Conservation (phyloP, 345 rosid genomes). For the Geranium rotundifolium region DNA sequence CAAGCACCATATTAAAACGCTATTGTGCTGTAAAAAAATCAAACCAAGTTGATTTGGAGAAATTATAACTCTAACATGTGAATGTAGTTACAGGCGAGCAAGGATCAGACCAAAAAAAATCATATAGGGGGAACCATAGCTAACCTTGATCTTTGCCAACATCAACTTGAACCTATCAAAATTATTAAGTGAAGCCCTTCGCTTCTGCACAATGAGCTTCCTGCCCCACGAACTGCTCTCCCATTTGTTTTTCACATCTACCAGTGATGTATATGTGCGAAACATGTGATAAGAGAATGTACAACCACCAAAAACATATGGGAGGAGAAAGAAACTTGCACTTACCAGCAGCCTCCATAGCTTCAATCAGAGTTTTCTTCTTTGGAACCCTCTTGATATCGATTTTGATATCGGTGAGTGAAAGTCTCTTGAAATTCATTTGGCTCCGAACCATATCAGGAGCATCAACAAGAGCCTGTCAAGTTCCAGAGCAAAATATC, state of each 20-base stretch:
- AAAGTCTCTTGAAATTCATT: constrained; percentile 87
- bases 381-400: constrained; percentile 66
- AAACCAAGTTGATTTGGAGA: too few species aligned
- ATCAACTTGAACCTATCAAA: constrained; percentile 80
- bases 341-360: constrained; percentile 93
- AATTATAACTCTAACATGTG: too few species aligned
- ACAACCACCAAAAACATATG: background rate
- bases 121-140: background rate
- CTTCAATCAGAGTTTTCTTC: constrained; percentile 77
- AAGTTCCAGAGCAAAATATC: background rate
- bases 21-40: too few species aligned
- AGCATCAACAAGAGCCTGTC: constrained; percentile 87
- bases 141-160: constrained; percentile 90
- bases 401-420: constrained; percentile 75
- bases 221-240: constrained; percentile 86
- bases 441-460: constrained; percentile 89
- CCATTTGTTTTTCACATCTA: constrained; percentile 83
- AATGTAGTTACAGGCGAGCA: too few species aligned
- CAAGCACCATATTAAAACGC: background rate
- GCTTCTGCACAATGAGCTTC: constrained; percentile 67
- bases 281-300: background rate
- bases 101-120: background rate
- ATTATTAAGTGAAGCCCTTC: constrained; percentile 64
- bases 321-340: background rate
- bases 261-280: background rate